phyloP scores from a whole-genome alignment of 345 rosid species.

The Trapa incisa region DNA sequence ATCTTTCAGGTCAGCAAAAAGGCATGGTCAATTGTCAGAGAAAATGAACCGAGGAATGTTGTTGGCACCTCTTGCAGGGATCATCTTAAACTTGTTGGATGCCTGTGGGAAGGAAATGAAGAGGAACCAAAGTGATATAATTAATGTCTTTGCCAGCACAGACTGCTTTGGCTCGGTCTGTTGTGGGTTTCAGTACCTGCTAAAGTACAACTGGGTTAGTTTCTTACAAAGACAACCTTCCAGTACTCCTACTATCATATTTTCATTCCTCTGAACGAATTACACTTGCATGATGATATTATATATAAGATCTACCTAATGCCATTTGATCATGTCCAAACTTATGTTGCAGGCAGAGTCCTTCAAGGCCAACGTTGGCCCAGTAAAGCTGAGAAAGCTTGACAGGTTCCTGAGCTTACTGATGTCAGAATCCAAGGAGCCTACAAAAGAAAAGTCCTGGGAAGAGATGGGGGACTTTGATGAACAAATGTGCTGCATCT shows the following conservation, averaged over 20 bases:
- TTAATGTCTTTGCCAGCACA: conserved; percentile 68
- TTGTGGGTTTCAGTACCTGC: conserved; percentile 66
- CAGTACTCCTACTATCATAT: not conserved
- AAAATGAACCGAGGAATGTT: conserved; percentile 68
- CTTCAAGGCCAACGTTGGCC: conserved; percentile 37
- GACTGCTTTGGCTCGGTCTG: conserved; percentile 70
- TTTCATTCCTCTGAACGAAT: not conserved
- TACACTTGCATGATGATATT: not conserved
- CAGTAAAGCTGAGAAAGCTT: conserved; percentile 43
- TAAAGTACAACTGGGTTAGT: conserved; percentile 83
- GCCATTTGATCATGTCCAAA: not conserved
- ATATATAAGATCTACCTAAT: not conserved
- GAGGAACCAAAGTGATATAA: conserved; percentile 44
- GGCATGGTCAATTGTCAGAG: conserved; percentile 63
- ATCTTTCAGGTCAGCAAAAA: conserved; percentile 50
- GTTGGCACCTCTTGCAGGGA: conserved; percentile 78
- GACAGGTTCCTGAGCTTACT: conserved; percentile 55
- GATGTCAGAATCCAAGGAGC: conserved; percentile 28
- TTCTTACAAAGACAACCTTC: not conserved
- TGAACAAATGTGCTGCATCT: conserved; percentile 73
- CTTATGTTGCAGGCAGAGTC: conserved; percentile 46
- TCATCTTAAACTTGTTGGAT: conserved; percentile 80
- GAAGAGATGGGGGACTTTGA: conserved; percentile 29
- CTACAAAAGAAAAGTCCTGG: conserved; percentile 15
- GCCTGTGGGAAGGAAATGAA: conserved; percentile 29